Evolutionary conservation across 2,329 filamentous ascomycete genomes (phyloP).

Genomic region (Alternaria sp.): DNA sequence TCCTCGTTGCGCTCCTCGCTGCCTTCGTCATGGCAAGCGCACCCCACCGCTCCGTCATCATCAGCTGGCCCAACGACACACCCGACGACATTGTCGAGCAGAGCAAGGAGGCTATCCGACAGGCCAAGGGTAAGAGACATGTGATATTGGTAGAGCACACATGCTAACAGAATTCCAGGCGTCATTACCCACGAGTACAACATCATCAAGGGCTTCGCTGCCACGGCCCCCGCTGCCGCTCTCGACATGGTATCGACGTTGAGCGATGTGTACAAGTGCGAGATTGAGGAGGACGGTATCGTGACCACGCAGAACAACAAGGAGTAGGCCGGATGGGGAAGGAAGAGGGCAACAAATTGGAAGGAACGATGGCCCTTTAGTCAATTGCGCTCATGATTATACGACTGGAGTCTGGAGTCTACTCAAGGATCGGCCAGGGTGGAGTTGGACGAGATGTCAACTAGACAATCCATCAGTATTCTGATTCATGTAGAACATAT

Average conservation of each 20-base stretch:
- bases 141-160: not conserved
- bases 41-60: slow-evolving; percentile 73
- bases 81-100: slow-evolving; percentile 71
- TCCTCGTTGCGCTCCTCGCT: slow-evolving; percentile 65
- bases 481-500: not conserved
- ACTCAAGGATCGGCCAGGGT: not conserved
- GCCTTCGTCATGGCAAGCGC: slow-evolving; percentile 66
- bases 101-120: slow-evolving; percentile 73
- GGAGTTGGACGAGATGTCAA: not conserved
- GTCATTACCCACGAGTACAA: slow-evolving; percentile 76
- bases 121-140: slow-evolving; percentile 66
- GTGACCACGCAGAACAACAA: slow-evolving; percentile 55
- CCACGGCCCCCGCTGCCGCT: slow-evolving; percentile 71
- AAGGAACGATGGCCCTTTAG: not conserved
- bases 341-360: not conserved
- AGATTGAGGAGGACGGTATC: slow-evolving; percentile 79
- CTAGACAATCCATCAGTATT: not conserved
- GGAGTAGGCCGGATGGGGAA: not conserved
- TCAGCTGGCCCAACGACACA: slow-evolving; percentile 76
- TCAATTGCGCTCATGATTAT: not conserved
- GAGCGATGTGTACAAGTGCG: slow-evolving; percentile 66
- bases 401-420: not conserved
- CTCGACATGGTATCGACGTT: slow-evolving; percentile 71
- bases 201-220: slow-evolving; percentile 74
- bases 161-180: slow-evolving; percentile 46